Percentiles rank a stretch among this genome's conserved stretches.
These are phyloP conservation scores for Tetradesmus obliquus DNA, from an alignment of 139 green algal species.

Conservation along the genomic window DNA sequence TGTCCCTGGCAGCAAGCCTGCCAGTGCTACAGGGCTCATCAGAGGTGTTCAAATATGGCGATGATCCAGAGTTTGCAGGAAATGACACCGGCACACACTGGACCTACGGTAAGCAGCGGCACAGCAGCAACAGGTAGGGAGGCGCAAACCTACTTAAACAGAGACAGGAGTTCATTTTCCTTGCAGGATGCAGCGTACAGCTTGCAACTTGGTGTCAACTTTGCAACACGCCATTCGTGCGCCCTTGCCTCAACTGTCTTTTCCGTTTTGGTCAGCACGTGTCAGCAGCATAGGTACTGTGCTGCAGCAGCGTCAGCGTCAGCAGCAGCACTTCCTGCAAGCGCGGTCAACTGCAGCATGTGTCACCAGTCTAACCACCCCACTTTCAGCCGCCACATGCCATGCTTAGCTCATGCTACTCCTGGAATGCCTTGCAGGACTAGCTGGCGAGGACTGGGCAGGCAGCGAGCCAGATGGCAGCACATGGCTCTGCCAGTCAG, in stretches of 20 bases:
- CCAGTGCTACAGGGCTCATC: not conserved
- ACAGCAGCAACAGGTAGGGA: not conserved
- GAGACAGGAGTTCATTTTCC: too few species aligned
- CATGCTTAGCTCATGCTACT: not conserved
- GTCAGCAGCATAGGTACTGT: too few species aligned
- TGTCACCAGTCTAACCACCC: not conserved
- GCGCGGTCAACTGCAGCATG: not conserved
- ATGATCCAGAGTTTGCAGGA: constrained; percentile 7
- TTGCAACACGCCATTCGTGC: too few species aligned
- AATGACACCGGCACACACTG: not conserved
- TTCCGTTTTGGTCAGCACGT: too few species aligned
- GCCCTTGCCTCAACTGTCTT: too few species aligned
- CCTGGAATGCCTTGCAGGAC: not conserved
- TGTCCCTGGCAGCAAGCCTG: not conserved
- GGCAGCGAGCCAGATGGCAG: not conserved
- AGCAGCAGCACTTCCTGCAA: not conserved
- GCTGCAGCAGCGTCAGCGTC: not conserved
- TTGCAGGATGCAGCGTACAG: too few species aligned
- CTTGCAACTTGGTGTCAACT: too few species aligned
- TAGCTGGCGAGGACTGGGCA: constrained; percentile 9
- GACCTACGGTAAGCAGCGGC: constrained; percentile 4
- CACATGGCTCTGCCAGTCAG: not conserved
- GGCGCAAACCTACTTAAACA: too few species aligned
- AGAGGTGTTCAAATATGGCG: constrained; percentile 1
- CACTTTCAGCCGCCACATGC: not conserved